Evolutionary conservation across 352 stramenopile genomes (phyloP).

Genomic region (Globisporangium mamillatum): DNA sequence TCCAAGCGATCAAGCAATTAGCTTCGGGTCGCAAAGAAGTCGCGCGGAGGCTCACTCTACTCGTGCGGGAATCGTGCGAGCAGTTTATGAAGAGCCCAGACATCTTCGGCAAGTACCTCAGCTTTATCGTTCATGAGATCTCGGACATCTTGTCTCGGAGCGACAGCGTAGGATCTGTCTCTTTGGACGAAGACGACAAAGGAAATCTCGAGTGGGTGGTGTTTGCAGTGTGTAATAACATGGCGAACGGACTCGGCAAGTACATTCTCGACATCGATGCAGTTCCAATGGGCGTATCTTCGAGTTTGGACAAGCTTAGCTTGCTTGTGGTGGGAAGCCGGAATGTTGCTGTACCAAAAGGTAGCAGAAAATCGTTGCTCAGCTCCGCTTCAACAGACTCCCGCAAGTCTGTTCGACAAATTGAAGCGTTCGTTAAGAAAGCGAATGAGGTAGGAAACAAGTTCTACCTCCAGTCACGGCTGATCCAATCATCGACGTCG

Average conservation of each 20-base stretch:
- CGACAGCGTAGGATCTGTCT: conserved; percentile 1
- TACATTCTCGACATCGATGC: conserved; percentile 66
- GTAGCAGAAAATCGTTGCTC: neutral
- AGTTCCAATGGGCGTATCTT: conserved; percentile 49
- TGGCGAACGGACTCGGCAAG: conserved; percentile 65
- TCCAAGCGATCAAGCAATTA: conserved; percentile 59
- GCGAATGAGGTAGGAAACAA: conserved; percentile 39
- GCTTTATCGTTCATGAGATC: conserved; percentile 76
- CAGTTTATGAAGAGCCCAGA: conserved; percentile 60
- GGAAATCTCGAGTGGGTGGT: conserved; percentile 76
- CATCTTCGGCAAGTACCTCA: conserved; percentile 78
- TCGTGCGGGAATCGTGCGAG: conserved; percentile 65
- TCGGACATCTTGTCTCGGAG: conserved; percentile 43
- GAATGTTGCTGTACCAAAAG: conserved; percentile 17
- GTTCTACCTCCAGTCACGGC: conserved; percentile 44
- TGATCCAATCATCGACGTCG: conserved; percentile 7
- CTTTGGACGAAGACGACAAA: conserved; percentile 52
- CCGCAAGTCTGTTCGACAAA: conserved; percentile 32
- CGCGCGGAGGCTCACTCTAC: conserved; percentile 35
- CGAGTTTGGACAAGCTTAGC: conserved; percentile 74
- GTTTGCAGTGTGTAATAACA: conserved; percentile 74
- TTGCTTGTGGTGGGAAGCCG: conserved; percentile 39
- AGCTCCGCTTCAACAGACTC: neutral
- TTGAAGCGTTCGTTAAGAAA: conserved; percentile 60
- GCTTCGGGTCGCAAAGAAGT: conserved; percentile 29